phyloP scores from a whole-genome alignment of 176 grass and related monocot species.

The Poa pratensis region DNA sequence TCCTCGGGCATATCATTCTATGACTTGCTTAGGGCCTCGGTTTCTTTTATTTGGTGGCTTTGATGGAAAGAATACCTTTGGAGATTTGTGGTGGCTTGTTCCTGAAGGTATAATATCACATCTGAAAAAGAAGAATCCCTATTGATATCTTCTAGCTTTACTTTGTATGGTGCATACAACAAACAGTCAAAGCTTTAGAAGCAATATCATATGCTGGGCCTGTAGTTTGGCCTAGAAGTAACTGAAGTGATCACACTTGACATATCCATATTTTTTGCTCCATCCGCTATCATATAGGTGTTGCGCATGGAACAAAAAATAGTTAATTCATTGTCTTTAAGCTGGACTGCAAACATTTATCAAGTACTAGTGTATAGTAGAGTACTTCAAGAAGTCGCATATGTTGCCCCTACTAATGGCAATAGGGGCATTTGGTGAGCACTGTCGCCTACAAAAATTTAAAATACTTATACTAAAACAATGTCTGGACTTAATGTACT shows the following conservation, averaged over 20 bases:
- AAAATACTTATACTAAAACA: conserved; percentile 17
- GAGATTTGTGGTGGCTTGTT: conserved; percentile 98
- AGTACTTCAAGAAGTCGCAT: neutral
- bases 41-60: conserved; percentile 99
- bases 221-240: conserved; percentile 2
- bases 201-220: conserved; percentile 7
- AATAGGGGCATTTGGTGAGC: conserved; percentile 9
- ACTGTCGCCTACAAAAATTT: neutral
- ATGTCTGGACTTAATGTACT: neutral
- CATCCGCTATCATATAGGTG: neutral
- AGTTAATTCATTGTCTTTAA: conserved; percentile 21
- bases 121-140: neutral
- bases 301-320: neutral
- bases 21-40: conserved; percentile 73
- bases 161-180: neutral
- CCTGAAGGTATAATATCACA: conserved; percentile 74
- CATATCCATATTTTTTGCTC: conserved; percentile 19
- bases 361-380: neutral
- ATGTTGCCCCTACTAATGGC: neutral
- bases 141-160: conserved; percentile 31
- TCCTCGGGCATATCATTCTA: conserved; percentile 93
- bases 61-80: conserved; percentile 95
- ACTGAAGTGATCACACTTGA: neutral
- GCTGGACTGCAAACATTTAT: neutral
- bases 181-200: neutral